phyloP scores from a whole-genome alignment of 768 basidiomycete genomes.

The Kondoa subrosea region DNA sequence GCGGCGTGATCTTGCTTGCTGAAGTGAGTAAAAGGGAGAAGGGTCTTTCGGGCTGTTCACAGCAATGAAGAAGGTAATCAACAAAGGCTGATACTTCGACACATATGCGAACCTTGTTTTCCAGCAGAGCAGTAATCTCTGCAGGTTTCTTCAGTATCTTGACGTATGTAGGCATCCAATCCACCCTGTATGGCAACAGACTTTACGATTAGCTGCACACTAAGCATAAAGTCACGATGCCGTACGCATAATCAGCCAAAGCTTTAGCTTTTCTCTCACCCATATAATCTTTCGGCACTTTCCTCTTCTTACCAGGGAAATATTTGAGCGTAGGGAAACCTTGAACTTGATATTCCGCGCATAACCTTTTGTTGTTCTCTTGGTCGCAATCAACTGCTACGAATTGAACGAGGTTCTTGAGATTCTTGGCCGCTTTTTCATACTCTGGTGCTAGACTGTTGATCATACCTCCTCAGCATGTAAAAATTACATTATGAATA shows the following conservation, averaged over 20 bases:
- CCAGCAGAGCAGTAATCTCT: constrained; percentile 17
- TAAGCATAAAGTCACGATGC: background rate
- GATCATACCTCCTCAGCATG: background rate
- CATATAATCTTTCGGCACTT: constrained; percentile 16
- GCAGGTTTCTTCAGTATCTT: constrained; percentile 17
- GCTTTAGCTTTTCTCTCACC: constrained; percentile 24
- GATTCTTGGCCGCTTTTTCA: constrained; percentile 22
- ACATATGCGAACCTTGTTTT: constrained; percentile 9
- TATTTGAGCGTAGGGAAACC: constrained; percentile 27
- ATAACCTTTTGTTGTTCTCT: constrained; percentile 26
- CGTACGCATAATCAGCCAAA: constrained; percentile 21
- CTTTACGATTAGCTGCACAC: background rate
- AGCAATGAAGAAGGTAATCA: background rate
- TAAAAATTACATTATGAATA: constrained; percentile 13
- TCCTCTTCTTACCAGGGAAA: too few species aligned
- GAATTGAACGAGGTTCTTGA: constrained; percentile 26
- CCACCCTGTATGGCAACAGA: background rate
- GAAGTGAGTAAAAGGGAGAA: constrained; percentile 27
- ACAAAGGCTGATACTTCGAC: background rate
- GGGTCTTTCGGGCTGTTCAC: constrained; percentile 18
- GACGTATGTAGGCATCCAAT: constrained; percentile 25
- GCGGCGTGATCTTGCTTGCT: constrained; percentile 22
- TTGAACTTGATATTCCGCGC: constrained; percentile 9
- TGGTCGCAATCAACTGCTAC: constrained; percentile 28
- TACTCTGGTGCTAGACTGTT: constrained; percentile 15